These are phyloP conservation scores for Dujonia santamariae DNA, from an alignment of 1,139 yeast genomes.

Conservation along the genomic window DNA sequence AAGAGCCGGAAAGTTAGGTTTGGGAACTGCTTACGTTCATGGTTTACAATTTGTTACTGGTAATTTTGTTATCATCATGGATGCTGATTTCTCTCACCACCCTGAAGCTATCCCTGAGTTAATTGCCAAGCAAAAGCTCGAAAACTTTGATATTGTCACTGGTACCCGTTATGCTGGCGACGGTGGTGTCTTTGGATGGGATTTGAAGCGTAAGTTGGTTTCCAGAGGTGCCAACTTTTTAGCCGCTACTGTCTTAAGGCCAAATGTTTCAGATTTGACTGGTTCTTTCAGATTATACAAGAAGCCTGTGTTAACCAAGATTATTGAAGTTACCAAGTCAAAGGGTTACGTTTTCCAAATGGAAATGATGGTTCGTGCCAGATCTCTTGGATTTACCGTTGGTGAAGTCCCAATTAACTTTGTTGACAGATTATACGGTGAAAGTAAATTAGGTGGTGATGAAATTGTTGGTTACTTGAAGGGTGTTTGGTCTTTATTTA, in stretches of 20 bases:
- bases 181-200: conserved; percentile 89
- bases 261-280: conserved; percentile 72
- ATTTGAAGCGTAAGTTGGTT: conserved; percentile 73
- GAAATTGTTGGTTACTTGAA: conserved; percentile 76
- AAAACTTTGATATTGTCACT: conserved; percentile 74
- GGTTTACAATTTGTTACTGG: conserved; percentile 74
- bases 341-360: conserved; percentile 86
- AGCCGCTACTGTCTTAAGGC: conserved; percentile 70
- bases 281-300: conserved; percentile 79
- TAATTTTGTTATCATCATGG: conserved; percentile 78
- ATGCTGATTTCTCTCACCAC: conserved; percentile 81
- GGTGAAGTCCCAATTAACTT: conserved; percentile 81
- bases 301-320: conserved; percentile 63
- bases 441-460: conserved; percentile 77
- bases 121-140: conserved; percentile 63
- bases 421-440: conserved; percentile 80
- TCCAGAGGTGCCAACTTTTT: conserved; percentile 81
- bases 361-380: conserved; percentile 88
- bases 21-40: conserved; percentile 81
- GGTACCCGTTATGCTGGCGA: conserved; percentile 81
- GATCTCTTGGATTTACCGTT: conserved; percentile 64
- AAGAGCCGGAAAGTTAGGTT: conserved; percentile 76
- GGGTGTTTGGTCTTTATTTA: conserved; percentile 71
- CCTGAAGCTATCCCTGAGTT: conserved; percentile 80
- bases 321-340: conserved; percentile 67